Evolutionary conservation across 73 alveolate species (phyloP).

Genomic region (Paramecium pentaurelia): DNA sequence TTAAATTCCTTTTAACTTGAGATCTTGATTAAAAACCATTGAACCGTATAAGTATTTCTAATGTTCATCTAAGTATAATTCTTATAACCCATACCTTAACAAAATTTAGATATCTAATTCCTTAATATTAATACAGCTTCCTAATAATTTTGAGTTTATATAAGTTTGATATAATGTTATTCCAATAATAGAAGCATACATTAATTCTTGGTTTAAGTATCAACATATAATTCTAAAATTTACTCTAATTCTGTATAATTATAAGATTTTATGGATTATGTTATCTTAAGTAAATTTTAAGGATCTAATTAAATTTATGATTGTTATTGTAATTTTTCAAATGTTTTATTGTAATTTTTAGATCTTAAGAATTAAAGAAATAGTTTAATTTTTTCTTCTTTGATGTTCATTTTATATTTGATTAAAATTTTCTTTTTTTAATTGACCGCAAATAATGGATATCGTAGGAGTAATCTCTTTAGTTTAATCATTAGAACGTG

Average conservation of each 20-base stretch:
- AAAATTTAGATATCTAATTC: neutral
- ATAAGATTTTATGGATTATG: neutral
- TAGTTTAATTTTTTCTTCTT: neutral
- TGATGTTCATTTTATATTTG: neutral
- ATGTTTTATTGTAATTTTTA: neutral
- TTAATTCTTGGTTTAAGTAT: neutral
- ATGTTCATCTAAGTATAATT: neutral
- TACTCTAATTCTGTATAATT: neutral
- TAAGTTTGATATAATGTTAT: neutral
- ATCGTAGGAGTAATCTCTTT: slow-evolving; percentile 57
- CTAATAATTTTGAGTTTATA: neutral
- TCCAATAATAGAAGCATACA: neutral
- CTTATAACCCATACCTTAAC: neutral
- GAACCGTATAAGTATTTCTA: neutral
- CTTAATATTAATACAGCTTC: neutral
- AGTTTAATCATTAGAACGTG: slow-evolving; percentile 62
- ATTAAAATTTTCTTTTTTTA: slow-evolving; percentile 16
- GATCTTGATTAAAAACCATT: neutral
- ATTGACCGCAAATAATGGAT: slow-evolving; percentile 63
- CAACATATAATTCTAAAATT: neutral
- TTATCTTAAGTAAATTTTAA: neutral
- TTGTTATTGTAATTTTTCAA: neutral
- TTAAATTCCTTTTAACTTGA: neutral
- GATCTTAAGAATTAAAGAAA: neutral
- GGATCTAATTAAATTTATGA: neutral